A percentile compares a stretch with the other conserved stretches of the same genome.
Evolutionary conservation across 164 flowering plant genomes (phyloP).

Genomic region (Umbilicus rupestris): DNA sequence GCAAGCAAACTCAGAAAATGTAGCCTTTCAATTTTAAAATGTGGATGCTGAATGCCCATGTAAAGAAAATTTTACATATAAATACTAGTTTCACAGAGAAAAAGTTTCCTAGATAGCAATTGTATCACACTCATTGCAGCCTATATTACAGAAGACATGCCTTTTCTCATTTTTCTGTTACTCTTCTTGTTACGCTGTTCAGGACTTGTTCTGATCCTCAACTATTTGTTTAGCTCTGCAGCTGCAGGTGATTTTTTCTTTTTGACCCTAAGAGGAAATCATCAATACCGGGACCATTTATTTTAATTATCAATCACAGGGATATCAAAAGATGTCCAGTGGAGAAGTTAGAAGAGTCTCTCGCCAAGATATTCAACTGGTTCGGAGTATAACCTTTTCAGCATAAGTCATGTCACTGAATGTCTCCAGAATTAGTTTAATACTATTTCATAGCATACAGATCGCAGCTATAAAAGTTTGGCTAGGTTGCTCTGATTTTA

Average conservation of each 20-base stretch:
- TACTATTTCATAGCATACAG: neutral
- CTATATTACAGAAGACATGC: too few relatives aligned
- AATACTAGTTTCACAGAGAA: too few relatives aligned
- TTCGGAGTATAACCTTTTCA: conserved; percentile 11
- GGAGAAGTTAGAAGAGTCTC: conserved; percentile 35
- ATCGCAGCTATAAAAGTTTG: neutral
- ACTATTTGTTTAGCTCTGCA: neutral
- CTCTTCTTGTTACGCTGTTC: neutral
- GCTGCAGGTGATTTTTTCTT: neutral
- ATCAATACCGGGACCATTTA: neutral
- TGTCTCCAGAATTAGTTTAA: neutral
- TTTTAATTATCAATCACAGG: neutral
- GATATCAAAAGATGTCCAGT: conserved; percentile 23
- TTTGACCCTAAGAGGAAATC: neutral
- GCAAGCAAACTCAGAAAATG: too few relatives aligned
- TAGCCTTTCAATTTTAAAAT: too few relatives aligned
- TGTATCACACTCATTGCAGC: too few relatives aligned
- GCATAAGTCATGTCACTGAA: neutral
- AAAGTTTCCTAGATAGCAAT: too few relatives aligned
- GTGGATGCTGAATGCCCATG: too few relatives aligned
- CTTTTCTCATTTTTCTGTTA: neutral
- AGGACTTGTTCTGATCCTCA: neutral
- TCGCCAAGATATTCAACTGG: conserved; percentile 41
- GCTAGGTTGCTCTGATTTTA: neutral
- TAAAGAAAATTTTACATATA: too few relatives aligned